These are phyloP conservation scores for Medicago ruthenica DNA, from an alignment of 306 rosid species.

Conservation along the genomic window DNA sequence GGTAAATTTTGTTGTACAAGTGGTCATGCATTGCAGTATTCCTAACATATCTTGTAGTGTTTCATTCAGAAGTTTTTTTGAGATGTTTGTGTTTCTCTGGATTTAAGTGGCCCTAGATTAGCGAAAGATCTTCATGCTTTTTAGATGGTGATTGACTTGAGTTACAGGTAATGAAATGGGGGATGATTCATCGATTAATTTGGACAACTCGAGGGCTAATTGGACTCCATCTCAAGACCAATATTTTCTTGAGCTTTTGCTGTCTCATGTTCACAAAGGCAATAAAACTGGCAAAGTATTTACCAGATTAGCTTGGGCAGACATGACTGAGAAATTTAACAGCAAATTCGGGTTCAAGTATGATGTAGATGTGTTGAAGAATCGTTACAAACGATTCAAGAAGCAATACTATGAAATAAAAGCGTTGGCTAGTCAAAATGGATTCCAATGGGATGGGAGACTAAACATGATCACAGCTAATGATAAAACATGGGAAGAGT, in stretches of 20 bases:
- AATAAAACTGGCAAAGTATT: constrained; percentile 55
- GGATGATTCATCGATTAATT: constrained; percentile 36
- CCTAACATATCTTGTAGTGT: not conserved
- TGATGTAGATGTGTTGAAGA: constrained; percentile 61
- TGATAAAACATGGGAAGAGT: constrained; percentile 49
- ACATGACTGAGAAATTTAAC: constrained; percentile 59
- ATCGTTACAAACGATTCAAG: constrained; percentile 62
- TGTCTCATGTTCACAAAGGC: constrained; percentile 56
- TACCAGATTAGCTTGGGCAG: constrained; percentile 57
- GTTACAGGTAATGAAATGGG: constrained; percentile 55
- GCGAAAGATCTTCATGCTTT: constrained; percentile 19
- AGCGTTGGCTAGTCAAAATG: constrained; percentile 50
- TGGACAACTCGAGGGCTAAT: constrained; percentile 55
- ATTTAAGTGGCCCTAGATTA: not conserved
- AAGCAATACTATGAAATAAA: constrained; percentile 63
- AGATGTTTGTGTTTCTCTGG: not conserved
- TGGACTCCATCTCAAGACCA: constrained; percentile 68
- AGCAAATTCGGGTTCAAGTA: constrained; percentile 55
- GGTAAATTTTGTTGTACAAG: constrained; percentile 27
- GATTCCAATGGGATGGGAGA: constrained; percentile 58
- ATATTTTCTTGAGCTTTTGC: constrained; percentile 58
- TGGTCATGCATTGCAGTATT: constrained; percentile 12
- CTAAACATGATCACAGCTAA: constrained; percentile 47
- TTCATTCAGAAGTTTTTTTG: not conserved
- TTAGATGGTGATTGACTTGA: constrained; percentile 24